Evolutionary conservation across 352 stramenopile species (phyloP).

Genomic region (Phytophthora macrochlamydospora): DNA sequence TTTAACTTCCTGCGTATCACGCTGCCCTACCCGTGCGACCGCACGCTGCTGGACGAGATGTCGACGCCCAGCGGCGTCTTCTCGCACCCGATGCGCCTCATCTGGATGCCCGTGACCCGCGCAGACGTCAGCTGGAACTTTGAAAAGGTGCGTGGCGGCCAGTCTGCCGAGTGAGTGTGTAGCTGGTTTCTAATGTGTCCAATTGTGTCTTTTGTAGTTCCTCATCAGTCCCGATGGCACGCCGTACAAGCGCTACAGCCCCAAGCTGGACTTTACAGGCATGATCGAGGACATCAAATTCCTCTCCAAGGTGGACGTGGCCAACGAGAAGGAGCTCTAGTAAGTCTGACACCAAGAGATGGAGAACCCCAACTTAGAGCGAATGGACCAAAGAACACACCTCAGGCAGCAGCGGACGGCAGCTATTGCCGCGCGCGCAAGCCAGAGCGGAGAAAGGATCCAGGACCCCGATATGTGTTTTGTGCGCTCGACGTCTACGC

Average conservation of each 20-base stretch:
- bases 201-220: conserved; percentile 44
- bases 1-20: conserved; percentile 83
- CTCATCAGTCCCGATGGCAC: conserved; percentile 77
- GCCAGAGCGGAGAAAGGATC: conserved; percentile 2
- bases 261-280: conserved; percentile 67
- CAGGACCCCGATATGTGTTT: conserved; percentile 7
- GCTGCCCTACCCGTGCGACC: conserved; percentile 71
- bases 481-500: conserved; percentile 11
- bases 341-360: neutral
- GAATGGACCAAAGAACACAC: neutral
- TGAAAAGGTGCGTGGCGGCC: conserved; percentile 58
- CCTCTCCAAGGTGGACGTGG: conserved; percentile 49
- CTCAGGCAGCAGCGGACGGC: neutral
- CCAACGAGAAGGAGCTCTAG: conserved; percentile 48
- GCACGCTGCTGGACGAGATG: conserved; percentile 84
- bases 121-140: conserved; percentile 87
- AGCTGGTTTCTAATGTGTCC: too few relatives aligned
- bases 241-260: conserved; percentile 83
- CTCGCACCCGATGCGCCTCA: conserved; percentile 82
- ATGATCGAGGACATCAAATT: conserved; percentile 74
- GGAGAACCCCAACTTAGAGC: neutral
- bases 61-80: conserved; percentile 76
- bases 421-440: conserved; percentile 2
- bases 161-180: too few relatives aligned
- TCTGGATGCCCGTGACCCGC: conserved; percentile 85